Base-by-base conservation (phyloP, 83 land plant species). In the Larix sibirica region DNA sequence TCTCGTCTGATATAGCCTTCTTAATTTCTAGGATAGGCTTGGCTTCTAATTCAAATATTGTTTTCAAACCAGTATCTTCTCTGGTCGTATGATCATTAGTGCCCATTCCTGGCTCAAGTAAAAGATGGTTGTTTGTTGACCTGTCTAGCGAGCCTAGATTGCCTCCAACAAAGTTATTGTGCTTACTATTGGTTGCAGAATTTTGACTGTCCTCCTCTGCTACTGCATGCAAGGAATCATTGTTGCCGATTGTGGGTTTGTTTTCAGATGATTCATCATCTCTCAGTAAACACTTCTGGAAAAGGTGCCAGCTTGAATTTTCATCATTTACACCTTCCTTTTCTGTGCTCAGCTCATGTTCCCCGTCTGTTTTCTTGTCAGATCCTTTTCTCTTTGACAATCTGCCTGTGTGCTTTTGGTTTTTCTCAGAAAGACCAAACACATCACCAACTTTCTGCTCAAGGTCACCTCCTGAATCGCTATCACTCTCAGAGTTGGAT, bases 251-350 rank as follows among this genome's bases (percentile, higher is more conserved):
- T 21, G 1, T 36, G 18, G 65, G 4, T 79, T 79, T 28, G 2
- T 31, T 31, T 58, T 61, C 14, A 31, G 81, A 79, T 60, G 42
- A 58, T 79, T 79, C 81, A 56, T 61, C 26, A 13, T 79, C 67
- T 61, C 50, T 79, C 23, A 79, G 28, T 61, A 79, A 61, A 54
- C 62, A 36, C 4, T 44, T 60, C 40, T 79, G 68, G 31, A 79
- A 79, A 60, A 61, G n/a, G 9, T 60, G 65, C 81, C 81, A 79
- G 81, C 65, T 79, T 60, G 44, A 36, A 60, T 60, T 61, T 16
- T 79, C 65, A n/a, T 31, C 44, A 56, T 56, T 50, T 79, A 23
- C 80, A 26, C 64, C 38, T 18, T 24, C 24, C 13, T 26, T 18
- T 13, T 79, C 65, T 31, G 38, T 60, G 44, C 12, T 79, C 21